Evolutionary conservation across 2,329 filamentous ascomycete genomes (phyloP), one percentile per base, ranked within the genome.

Genomic region (Ilyonectria robusta): DNA sequence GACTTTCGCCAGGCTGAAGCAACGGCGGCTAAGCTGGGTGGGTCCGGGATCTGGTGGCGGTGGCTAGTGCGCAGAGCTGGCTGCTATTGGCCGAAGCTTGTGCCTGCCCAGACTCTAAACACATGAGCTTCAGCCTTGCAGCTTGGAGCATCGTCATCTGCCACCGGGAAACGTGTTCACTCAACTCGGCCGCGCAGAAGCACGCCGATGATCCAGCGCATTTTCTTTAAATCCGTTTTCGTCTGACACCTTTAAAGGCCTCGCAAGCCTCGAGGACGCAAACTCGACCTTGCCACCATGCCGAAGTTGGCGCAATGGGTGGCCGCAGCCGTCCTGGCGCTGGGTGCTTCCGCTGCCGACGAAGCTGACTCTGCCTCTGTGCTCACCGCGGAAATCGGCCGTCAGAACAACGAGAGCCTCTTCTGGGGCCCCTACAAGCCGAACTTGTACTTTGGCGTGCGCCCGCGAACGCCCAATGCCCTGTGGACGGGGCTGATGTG

Each of bases 361-460:
- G 76, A 77, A 59, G 70, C 44, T 35, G 57, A 65, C 40, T 76
- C 50, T 80, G 6, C 81, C 47, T 71, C 73, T 13, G 81, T 87
- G 60, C 76, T 88, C 42, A 83, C 81, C 48, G 80, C 79, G 68
- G 86, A 89, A 75, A 81, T 88, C 67, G 84, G 81, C 37, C 85
- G 85, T 15, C 78, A 85, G 69, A 89, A 89, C 77, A 97, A 98
- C 81, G 88, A 97, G 77, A 95, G 92, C 77, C 86, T 99, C 74
- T 86, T 98, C 84, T 99, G 96, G 96, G 96, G 96, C 0, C 94
- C 96, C 1, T 99, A 98, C 83, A 90, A 94, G 73, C 93, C 95
- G 0, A 98, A 98, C 77, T 82, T 98, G 50, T 98, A 98, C 82
- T 98, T 98, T 84, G 95, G 95, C 2, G 89, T 97, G 40, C 88